Evolutionary conservation across 1,139 yeast species (phyloP).

Genomic region (Saccharomycopsis phalli): DNA sequence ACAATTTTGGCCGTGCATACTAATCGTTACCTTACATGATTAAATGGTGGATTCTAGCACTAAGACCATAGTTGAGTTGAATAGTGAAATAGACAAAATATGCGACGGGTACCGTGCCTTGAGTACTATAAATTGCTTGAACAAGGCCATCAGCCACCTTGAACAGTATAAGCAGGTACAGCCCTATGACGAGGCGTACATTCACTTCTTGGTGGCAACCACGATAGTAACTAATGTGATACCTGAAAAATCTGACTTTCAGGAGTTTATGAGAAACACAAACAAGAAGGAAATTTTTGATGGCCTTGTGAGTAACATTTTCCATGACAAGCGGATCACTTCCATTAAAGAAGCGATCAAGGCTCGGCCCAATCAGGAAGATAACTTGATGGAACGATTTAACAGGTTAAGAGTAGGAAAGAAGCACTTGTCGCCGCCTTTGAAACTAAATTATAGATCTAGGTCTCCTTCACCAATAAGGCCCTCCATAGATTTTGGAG

Average conservation of each 20-base stretch:
- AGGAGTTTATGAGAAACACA: constrained; percentile 11
- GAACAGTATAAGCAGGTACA: background rate
- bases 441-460: constrained; percentile 16
- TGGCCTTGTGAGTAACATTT: constrained; percentile 16
- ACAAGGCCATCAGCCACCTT: background rate
- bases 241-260: constrained; percentile 18
- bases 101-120: background rate
- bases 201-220: constrained; percentile 17
- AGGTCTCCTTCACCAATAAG: constrained; percentile 16
- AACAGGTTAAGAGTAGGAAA: constrained; percentile 9
- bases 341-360: constrained; percentile 17
- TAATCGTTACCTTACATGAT: no score
- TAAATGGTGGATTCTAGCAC: no score
- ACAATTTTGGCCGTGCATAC: no score
- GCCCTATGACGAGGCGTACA: constrained; percentile 11
- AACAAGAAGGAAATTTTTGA: constrained; percentile 15
- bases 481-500: constrained; percentile 6
- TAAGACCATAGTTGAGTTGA: background rate
- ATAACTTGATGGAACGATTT: constrained; percentile 2
- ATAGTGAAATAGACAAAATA: background rate
- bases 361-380: constrained; percentile 8
- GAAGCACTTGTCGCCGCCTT: constrained; percentile 9
- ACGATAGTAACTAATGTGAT: constrained; percentile 17
- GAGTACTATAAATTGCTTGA: background rate
- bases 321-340: constrained; percentile 6